Conservation (phyloP, 805 yeast species). For the Saccharomycopsis lassenensis region DNA sequence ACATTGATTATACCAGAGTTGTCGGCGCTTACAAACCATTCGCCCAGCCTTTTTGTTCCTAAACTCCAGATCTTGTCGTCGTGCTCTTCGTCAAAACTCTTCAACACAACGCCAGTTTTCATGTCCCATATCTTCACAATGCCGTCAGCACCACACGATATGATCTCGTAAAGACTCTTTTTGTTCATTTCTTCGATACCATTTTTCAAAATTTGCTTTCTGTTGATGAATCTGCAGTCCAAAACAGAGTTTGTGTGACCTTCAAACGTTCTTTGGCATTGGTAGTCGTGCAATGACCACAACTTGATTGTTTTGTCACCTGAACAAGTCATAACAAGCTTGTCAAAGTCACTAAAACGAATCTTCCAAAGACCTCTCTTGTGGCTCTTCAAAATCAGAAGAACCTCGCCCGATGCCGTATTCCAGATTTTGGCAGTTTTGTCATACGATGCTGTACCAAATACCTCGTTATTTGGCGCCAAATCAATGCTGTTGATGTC, state of each 20-base stretch:
- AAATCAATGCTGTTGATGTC: constrained; percentile 86
- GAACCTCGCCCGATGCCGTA: constrained; percentile 70
- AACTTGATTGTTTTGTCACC: constrained; percentile 87
- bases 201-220: constrained; percentile 49
- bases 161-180: constrained; percentile 18
- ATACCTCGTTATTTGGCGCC: constrained; percentile 78
- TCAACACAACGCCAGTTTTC: constrained; percentile 62
- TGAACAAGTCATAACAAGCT: constrained; percentile 68
- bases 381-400: constrained; percentile 82
- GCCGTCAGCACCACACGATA: constrained; percentile 86
- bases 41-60: constrained; percentile 46
- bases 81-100: constrained; percentile 85
- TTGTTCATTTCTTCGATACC: constrained; percentile 12
- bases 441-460: constrained; percentile 94
- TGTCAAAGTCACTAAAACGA: constrained; percentile 69
- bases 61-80: constrained; percentile 93
- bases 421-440: constrained; percentile 89
- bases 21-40: constrained; percentile 71
- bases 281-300: constrained; percentile 76
- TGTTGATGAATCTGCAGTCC: constrained; percentile 58
- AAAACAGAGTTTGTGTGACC: constrained; percentile 93
- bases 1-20: constrained; percentile 87
- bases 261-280: constrained; percentile 75
- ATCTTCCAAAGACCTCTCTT: constrained; percentile 93
- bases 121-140: constrained; percentile 84